Evolutionary conservation across 140 eudicot species (phyloP).

Genomic region (Cichorium intybus): DNA sequence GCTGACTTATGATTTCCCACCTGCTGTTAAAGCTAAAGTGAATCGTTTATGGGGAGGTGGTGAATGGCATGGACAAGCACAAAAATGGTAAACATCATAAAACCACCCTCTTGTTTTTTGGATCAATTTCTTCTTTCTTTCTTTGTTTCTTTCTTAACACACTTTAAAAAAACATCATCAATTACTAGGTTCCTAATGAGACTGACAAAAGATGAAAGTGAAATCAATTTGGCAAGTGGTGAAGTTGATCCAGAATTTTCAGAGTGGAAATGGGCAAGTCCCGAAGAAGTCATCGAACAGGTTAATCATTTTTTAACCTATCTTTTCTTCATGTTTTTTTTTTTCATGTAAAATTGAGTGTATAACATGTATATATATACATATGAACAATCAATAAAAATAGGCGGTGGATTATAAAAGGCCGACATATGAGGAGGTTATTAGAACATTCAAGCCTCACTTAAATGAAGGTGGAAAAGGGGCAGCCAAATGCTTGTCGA

Average conservation of each 20-base stretch:
- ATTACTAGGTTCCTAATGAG: slow-evolving; percentile 82
- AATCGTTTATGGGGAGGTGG: slow-evolving; percentile 97
- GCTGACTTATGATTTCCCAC: slow-evolving; percentile 96
- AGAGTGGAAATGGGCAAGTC: slow-evolving; percentile 98
- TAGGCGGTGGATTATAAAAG: slow-evolving; percentile 99
- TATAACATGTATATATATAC: neutral
- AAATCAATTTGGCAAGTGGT: slow-evolving; percentile 79
- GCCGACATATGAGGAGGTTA: slow-evolving; percentile 93
- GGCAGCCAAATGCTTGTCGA: slow-evolving; percentile 73
- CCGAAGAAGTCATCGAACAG: slow-evolving; percentile 92
- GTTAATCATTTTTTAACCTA: slow-evolving; percentile 26
- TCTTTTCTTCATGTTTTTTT: neutral
- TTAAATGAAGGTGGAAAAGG: slow-evolving; percentile 54
- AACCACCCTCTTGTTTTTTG: neutral
- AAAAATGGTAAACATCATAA: slow-evolving; percentile 63
- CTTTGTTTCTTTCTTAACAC: neutral
- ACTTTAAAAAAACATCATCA: neutral
- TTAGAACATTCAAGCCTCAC: slow-evolving; percentile 58
- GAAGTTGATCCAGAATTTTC: slow-evolving; percentile 90
- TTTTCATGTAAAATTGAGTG: slow-evolving; percentile 6
- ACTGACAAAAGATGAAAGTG: slow-evolving; percentile 71
- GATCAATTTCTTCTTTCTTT: neutral
- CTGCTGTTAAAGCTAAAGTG: slow-evolving; percentile 97
- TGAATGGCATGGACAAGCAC: slow-evolving; percentile 99
- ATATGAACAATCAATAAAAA: slow-evolving; percentile 5